Conservation (phyloP, 257 asterid genomes). For the Nicotiana sylvestris region DNA sequence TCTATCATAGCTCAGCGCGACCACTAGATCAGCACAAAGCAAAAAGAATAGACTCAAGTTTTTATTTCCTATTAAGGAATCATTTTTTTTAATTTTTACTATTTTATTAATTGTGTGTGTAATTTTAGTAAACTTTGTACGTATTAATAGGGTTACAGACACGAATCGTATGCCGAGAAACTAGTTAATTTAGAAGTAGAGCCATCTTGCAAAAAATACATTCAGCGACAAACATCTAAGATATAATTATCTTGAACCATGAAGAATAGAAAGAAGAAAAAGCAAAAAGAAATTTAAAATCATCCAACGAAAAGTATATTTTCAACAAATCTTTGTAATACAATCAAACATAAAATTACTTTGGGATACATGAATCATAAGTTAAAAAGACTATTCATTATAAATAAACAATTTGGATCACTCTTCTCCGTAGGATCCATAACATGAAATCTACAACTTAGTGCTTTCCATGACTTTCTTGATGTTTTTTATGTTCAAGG, state of each 20-base stretch:
- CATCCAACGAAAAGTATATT: not conserved
- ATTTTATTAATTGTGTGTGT: no score
- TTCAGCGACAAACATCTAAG: not conserved
- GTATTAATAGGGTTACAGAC: no score
- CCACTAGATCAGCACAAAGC: no score
- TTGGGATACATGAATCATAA: not conserved
- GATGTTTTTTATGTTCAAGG: not conserved
- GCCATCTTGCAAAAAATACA: not conserved
- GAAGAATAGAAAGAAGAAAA: not conserved
- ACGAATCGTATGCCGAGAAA: no score
- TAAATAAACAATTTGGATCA: no score
- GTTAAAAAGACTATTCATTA: not conserved
- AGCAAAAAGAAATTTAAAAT: not conserved
- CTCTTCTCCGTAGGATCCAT: not conserved
- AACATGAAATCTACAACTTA: not conserved
- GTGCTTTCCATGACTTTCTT: not conserved
- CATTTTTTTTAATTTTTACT: no score
- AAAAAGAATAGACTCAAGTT: no score
- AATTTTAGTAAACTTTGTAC: no score
- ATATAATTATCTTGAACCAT: not conserved
- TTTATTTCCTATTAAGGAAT: no score
- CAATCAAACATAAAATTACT: no score
- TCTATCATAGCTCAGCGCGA: no score
- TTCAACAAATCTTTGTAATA: no score
- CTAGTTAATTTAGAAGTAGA: not conserved